Evolutionary conservation across 2,329 filamentous ascomycete species (phyloP), one percentile per base, ranked within the genome.

Genomic region (Fusarium haematococcum): DNA sequence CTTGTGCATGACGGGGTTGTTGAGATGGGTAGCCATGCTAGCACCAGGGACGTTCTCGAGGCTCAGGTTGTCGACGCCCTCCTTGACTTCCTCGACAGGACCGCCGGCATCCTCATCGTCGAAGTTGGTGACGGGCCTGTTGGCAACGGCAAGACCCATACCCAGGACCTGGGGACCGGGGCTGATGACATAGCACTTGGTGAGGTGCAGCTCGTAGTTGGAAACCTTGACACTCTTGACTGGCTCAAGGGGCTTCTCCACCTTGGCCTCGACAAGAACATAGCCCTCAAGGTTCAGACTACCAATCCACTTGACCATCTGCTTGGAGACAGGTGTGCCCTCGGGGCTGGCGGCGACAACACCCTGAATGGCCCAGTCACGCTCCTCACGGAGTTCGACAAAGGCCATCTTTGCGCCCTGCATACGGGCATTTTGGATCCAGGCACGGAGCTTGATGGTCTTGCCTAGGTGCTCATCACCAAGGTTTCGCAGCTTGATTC

Each of bases 321-420:
- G 95, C 82, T 92, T 92, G 71, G 91, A 93, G 41, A 95, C 89
- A 8, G 85, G 84, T 59, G 85, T 89, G 39, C 88, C 91, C 79
- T 95, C 90, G 79, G 90, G 90, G 80, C 89, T 91, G 58, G 91
- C 92, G 20, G 89, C 88, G 18, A 95, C 86, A 41, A 98, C 92
- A 61, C 93, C 95, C 86, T 98, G 95, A 43, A 98, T 92, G 30
- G 92, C 93, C 87, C 93, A 92, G 79, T 91, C 89, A 69, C 89
- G 87, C 82, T 94, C 91, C 83, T 95, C 89, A 73, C 94, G 90
- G 77, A 98, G 88, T 85, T 97, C 95, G 78, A 98, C 85, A 85
- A 98, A 98, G 48, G 91, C 93, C 86, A 98, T 93, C 87, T 98
- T 98, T 76, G 95, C 95, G 69, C 93, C 92, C 86, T 98, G 96